Evolutionary conservation across 2,329 filamentous ascomycete species (phyloP).

Genomic region (Tolypocladium sp.): DNA sequence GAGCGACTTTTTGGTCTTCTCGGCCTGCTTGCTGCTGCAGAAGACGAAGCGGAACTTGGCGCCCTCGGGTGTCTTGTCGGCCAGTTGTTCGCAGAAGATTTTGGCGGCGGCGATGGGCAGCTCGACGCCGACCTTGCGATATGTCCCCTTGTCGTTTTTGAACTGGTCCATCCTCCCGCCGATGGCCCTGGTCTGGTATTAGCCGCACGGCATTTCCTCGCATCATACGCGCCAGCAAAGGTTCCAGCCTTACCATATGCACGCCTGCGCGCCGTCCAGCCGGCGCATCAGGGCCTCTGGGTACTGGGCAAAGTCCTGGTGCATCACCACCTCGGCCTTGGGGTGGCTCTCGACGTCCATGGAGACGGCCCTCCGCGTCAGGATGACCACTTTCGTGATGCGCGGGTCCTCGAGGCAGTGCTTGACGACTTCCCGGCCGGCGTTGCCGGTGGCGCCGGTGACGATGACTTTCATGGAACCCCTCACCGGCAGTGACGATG

Average conservation of each 20-base stretch:
- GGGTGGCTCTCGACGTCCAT: slow-evolving; percentile 30
- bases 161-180: slow-evolving; percentile 35
- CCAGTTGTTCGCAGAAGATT: slow-evolving; percentile 34
- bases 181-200: slow-evolving; percentile 26
- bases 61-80: slow-evolving; percentile 16
- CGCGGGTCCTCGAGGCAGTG: slow-evolving; percentile 38
- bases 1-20: slow-evolving; percentile 23
- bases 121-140: slow-evolving; percentile 45
- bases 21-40: slow-evolving; percentile 27
- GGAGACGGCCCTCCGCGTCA: slow-evolving; percentile 37
- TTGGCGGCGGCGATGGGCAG: slow-evolving; percentile 52
- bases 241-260: slow-evolving; percentile 52
- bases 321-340: slow-evolving; percentile 41
- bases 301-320: slow-evolving; percentile 44
- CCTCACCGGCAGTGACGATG: background rate
- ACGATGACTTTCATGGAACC: slow-evolving; percentile 49
- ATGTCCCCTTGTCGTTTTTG: slow-evolving; percentile 33
- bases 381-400: slow-evolving; percentile 41
- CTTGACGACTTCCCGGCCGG: slow-evolving; percentile 43
- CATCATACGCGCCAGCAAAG: no score
- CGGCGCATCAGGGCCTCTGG: slow-evolving; percentile 24
- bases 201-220: no score
- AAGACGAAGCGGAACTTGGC: slow-evolving; percentile 33
- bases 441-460: slow-evolving; percentile 47
- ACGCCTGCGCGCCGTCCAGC: slow-evolving; percentile 46